Evolutionary conservation across 257 asterid genomes (phyloP), one percentile per base, ranked within the genome.

Genomic region (Solanum etuberosum): DNA sequence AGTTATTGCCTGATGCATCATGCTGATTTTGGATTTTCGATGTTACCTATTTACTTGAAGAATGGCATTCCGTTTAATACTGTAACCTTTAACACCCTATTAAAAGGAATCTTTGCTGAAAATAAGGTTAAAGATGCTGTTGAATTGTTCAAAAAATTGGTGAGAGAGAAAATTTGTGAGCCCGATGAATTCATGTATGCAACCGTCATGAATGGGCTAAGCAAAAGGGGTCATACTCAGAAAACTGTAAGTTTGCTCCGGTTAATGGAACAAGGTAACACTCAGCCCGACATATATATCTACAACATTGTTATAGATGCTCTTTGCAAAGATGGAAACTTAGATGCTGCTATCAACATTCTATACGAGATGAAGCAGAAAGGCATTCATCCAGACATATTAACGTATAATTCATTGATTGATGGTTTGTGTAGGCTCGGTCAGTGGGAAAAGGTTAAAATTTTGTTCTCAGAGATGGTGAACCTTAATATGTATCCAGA

Each of bases 131-230:
- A 0, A 86, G 86, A 25, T 77, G 12, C 25, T 1, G 87, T 88
- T 40, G 86, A 86, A 14, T 86, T 88, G 88, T 89, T 90, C 40
- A 85, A 54, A 37, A 91, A 84, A 88, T 80, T 90, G 23, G 85
- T 80, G 13, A 48, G 31, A 16, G 90, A 91, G 72, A 80, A 86
- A 2, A 15, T 86, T 15, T 87, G 91, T 40, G 89, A 84, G 83
- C 88, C 87, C 10, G 3, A 87, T 20, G 86, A 13, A 27, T 29
- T 90, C 25, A 37, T 54, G 5, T 89, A 34, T 27, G 83, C 37
- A 54, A 68, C 48, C 10, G 81, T 89, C 86, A n/a, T n/a, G n/a
- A n/a, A n/a, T n/a, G n/a, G n/a, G n/a, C n/a, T 91, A n/a, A 87
- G 92, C 68, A 91, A 91, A 85, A 84, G 70, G 31, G 91, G 91